Evolutionary conservation across 768 basidiomycete species (phyloP), one percentile per base, ranked within the genome.

Genomic region (Lactarius evosmus): DNA sequence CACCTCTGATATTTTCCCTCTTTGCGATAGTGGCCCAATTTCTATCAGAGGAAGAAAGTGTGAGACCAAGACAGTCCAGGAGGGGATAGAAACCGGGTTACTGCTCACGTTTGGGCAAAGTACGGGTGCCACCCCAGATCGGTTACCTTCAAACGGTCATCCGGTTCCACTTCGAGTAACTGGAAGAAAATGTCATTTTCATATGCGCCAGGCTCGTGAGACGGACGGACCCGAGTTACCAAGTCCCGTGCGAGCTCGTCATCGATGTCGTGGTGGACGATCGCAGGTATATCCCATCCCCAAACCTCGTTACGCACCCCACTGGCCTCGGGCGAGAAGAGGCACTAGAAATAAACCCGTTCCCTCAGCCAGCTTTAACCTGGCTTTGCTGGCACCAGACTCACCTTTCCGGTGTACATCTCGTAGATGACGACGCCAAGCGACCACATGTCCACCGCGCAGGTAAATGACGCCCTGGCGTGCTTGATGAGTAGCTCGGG

Each of bases 401-500:
- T 34, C 11, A 65, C 64, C 38, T 44, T 54, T 8, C 59, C 38
- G 2, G 60, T 34, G 22, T 52, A 60, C 29, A 67, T 57, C 60
- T 67, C 62, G 27, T 57, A 60, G 14, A 67, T 56, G 51, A 66
- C 56, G 19, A 53, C 56, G 3, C 66, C 66, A 2, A 58, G 22
- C 1, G 66, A 56, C 66, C 66, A 67, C 64, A 66, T 66, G 44
- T 67, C 66, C 27, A 19, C 60, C 46, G 65, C 59, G 40, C 58
- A 60, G 30, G 59, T 66, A n/a, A 60, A 61, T 2, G 40, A 3
- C 16, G 30, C 38, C 32, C 25, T 56, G 16, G 12, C 8, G 38
- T 65, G 58, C 29, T 40, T 32, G 53, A 61, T 61, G 41, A 66
- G 56, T 17, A 66, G 14, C 40, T 67, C 66, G 12, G 66, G 66